Base-by-base conservation (phyloP, 352 stramenopile genomes). In the Phytophthora multivora region DNA sequence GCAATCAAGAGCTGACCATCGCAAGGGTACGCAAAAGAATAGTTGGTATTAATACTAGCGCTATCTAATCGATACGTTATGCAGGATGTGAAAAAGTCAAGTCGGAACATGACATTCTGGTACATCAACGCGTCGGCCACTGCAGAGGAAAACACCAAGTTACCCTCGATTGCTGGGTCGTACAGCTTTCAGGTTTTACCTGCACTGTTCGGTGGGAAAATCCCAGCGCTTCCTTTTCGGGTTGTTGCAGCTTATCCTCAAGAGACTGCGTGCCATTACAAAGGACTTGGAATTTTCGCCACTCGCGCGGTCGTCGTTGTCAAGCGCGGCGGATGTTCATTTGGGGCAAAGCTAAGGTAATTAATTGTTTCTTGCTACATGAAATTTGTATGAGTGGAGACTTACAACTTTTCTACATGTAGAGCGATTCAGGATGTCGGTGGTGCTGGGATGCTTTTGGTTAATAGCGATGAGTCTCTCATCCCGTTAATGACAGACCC, bases 281-380 rank as follows among this genome's bases (percentile, higher is more conserved):
- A 88, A 63, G 83, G 81, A 1, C 73, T 93, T 25, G 74, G 66
- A 8, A 79, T 93, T 21, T 60, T 79, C 6, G 79, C 67, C 12
- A 82, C 77, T 16, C 79, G 77, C 19, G 71, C 83, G 0, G 79
- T 90, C 15, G 66, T 92, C 9, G 54, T 89, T n/a, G 80, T 89
- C n/a, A 88, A 86, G 60, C 76, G 75, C 9, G 83, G 83, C 7
- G 75, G 69, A 19, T 92, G 83, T 51, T 89, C 80, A 0, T 89
- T 92, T 54, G 75, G 70, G 4, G 53, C 58, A 15, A 92, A 92
- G 47, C 69, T 86, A 50, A 86, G 73, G 83, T 92, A 6, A 15
- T 26, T 16, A 25, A 26, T 13, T 21, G 15, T 12, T 15, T 8
- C 26, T 8, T 16, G 31, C 18, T 49, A 13, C 10, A 30, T 1